Conservation (phyloP, 179 eudicot genomes). For the Pouteria campechiana region DNA sequence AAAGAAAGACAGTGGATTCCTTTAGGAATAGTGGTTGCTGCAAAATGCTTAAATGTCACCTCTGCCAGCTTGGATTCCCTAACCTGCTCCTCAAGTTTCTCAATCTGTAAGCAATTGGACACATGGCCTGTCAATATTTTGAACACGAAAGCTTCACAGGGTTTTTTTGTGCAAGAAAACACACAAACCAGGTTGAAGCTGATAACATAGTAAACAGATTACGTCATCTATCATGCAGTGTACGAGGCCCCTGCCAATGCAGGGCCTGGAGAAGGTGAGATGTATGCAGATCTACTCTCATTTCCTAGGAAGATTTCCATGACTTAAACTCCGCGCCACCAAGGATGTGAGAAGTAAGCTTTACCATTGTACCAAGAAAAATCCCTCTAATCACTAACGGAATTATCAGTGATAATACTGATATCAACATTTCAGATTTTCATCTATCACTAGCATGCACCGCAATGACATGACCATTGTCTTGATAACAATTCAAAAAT, state of each 20-base stretch:
- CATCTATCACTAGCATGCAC: too few relatives aligned
- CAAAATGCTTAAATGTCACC: slow-evolving; percentile 83
- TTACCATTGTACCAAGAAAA: too few relatives aligned
- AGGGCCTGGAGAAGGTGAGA: background rate
- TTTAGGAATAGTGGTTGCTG: slow-evolving; percentile 89
- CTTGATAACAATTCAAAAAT: too few relatives aligned
- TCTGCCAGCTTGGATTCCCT: slow-evolving; percentile 83
- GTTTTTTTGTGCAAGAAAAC: background rate
- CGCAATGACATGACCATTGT: too few relatives aligned
- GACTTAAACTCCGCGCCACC: too few relatives aligned
- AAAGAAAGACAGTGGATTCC: slow-evolving; percentile 90
- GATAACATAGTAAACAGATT: background rate
- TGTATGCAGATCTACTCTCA: background rate
- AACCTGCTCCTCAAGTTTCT: slow-evolving; percentile 71
- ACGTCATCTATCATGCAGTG: background rate
- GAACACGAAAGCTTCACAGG: background rate
- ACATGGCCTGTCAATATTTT: too few relatives aligned
- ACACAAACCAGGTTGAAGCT: background rate
- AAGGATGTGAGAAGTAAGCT: too few relatives aligned
- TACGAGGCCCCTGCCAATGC: too few relatives aligned
- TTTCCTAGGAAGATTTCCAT: too few relatives aligned
- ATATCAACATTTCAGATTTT: too few relatives aligned
- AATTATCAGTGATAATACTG: too few relatives aligned
- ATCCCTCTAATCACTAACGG: too few relatives aligned
- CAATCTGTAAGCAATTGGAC: slow-evolving; percentile 47